Evolutionary conservation across 345 rosid genomes (phyloP), one percentile per base, ranked within the genome.

Genomic region (Dipteronia dyeriana): DNA sequence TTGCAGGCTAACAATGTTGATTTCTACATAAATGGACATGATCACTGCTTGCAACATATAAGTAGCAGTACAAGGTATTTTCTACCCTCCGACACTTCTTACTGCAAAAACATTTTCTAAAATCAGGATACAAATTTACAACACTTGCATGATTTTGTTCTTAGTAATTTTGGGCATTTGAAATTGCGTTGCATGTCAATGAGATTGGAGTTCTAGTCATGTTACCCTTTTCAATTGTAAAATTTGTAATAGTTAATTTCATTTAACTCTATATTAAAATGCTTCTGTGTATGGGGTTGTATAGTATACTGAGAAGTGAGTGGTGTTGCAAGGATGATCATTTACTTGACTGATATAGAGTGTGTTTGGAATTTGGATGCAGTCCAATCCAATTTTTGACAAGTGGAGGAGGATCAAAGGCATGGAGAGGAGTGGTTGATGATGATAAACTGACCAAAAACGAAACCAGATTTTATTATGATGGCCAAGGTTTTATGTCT

Each of bases 21-120:
- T 66, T 68, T 87, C 69, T 90, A 88, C 80, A 77, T 90, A 53
- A 90, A 90, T 26, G 91, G 90, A 31, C 93, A 90, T 34, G 93
- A 90, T 76, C 91, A 90, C 45, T 88, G 91, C 86, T 73, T 90
- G 76, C 78, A 90, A 81, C 92, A 88, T 80, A 82, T 88, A 4
- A 76, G 78, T 45, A 84, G 86, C 57, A 25, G 79, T 5, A 60
- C 74, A 53, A 84, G 90, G 90, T 88, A 78, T 1, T 31, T 66
- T 7, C 7, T 3, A 39, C 43, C 8, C 5, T 4, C 0, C 17
- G 5, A n/a, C 51, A 64, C n/a, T 53, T 51, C 4, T 7, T 51
- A 51, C 14, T 51, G 14, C 7, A 51, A 16, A 51, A 51, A 11
- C 54, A 12, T 49, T 49, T 49, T 49, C 17, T 13, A 49, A 49